These are phyloP conservation scores for Jamesozyma spencerorum DNA, from an alignment of 805 yeast species.

Conservation along the genomic window DNA sequence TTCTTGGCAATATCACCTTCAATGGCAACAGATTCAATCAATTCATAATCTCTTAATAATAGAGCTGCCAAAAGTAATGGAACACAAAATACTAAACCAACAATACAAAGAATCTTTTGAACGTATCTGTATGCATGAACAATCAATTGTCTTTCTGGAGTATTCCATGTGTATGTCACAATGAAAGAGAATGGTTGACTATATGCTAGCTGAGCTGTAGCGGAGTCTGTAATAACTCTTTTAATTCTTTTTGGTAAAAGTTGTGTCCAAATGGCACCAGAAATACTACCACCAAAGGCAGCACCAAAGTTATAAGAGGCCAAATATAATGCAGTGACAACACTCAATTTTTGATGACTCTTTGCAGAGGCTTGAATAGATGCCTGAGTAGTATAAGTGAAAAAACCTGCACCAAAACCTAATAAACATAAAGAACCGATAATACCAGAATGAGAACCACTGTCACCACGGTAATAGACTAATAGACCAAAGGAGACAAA, in stretches of 20 bases:
- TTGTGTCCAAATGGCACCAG: slow-evolving; percentile 69
- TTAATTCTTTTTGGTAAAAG: slow-evolving; percentile 37
- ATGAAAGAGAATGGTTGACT: slow-evolving; percentile 44
- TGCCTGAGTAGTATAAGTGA: slow-evolving; percentile 56
- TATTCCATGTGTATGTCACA: slow-evolving; percentile 43
- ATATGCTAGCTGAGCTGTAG: slow-evolving; percentile 36
- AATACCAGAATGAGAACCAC: slow-evolving; percentile 44
- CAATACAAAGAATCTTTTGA: slow-evolving; percentile 46
- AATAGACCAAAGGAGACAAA: slow-evolving; percentile 52
- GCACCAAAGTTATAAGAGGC: slow-evolving; percentile 54
- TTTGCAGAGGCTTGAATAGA: slow-evolving; percentile 50
- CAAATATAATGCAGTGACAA: slow-evolving; percentile 46
- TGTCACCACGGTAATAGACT: slow-evolving; percentile 48
- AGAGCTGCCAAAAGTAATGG: slow-evolving; percentile 42
- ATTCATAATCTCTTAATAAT: slow-evolving; percentile 44
- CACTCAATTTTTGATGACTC: slow-evolving; percentile 56
- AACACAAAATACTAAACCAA: slow-evolving; percentile 46
- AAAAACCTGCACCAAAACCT: slow-evolving; percentile 69
- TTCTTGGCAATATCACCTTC: too few relatives aligned
- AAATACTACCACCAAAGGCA: slow-evolving; percentile 52
- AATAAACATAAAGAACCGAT: slow-evolving; percentile 55
- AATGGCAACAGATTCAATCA: slow-evolving; percentile 24
- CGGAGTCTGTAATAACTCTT: slow-evolving; percentile 28
- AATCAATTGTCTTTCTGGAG: slow-evolving; percentile 45
- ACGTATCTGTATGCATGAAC: slow-evolving; percentile 47